Base-by-base conservation (phyloP, 805 yeast genomes). In the Zygosaccharomyces bailii region DNA sequence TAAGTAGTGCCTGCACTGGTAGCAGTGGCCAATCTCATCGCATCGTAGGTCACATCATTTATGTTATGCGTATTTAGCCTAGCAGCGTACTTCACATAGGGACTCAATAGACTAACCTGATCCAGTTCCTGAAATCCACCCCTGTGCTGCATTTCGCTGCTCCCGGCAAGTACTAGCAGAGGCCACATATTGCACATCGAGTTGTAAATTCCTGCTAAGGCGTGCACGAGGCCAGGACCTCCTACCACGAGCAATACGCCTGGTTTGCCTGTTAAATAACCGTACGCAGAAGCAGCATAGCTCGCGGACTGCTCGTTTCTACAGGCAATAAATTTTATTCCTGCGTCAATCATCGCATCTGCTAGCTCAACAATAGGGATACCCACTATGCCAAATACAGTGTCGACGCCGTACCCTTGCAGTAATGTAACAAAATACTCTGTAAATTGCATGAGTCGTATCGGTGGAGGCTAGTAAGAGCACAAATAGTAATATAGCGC, bases 71-170 rank as follows among this genome's bases (percentile, higher is more conserved):
- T 18, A 6, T 38, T 30, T 10, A 62, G 20, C 49, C 68, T 71
- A 9, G 71, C 75, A 9, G 78, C 69, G 49, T 77, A 73, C 51
- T 82, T 82, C 13, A 79, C 65, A 57, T 77, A 72, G 0, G 71
- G 69, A 1, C 63, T 45, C 50, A 82, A 57, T 21, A 75, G 60
- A 13, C 78, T 65, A 1, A 81, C 71, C 57, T 83, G 89, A 58
- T 83, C 86, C 43, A 82, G 57, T 54, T 83, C 88, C 62, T 84
- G 89, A 59, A 83, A 83, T 0, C 82, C 87, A 4, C 88, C 88
- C 53, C 72, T 73, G 36, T 75, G 64, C 6, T 68, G 61, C 42
- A 75, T 78, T 43, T 63, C 67, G 9, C 74, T 61, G 37, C 78
- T 74, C 1, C 89, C 89, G 0, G 88, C 85, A 17, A 83, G 65